Base-by-base conservation (phyloP, 495 filamentous ascomycete species). In the Cudoniella acicularis region DNA sequence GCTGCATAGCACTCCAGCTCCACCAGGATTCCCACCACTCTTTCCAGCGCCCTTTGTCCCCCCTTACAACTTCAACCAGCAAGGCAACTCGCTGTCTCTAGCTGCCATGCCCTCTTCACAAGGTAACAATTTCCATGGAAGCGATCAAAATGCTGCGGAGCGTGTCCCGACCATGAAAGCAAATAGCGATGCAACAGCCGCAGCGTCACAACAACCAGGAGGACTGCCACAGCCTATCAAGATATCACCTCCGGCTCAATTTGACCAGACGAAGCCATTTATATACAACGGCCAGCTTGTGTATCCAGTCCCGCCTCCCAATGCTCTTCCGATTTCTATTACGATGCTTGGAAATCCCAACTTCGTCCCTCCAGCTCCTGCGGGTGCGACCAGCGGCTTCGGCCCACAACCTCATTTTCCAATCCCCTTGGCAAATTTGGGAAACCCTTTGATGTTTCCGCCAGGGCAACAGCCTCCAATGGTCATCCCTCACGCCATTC, bases 271-370 rank as follows among this genome's bases (percentile, higher is more conserved):
- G 43, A 72, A 73, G 56, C 77, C 77, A 0, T 78, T 76, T 57
- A 71, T 72, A 47, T 69, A 70, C 67, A 80, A 81, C 54, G 77
- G 77, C 45, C 75, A 81, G 25, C 54, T 76, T 42, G 65, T 80
- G n/a, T 77, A 74, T 41, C 78, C 78, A 1, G 45, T 74, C n/a
- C 50, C 66, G 1, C 60, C 63, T 27, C 45, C 45, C n/a, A 46
- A 21, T 23, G 26, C 60, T 10, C 6, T 62, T 46, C 54, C 66
- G 17, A 20, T 67, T 25, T 27, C 55, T 2, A 54, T 57, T 2
- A 16, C 40, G 3, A 56, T 68, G 49, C 48, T 65, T 20, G 62
- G 61, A 43, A 61, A 56, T 42, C 55, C 57, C n/a, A 53, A 50
- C 27, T 56, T 64, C 23, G 10, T 56, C n/a, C 40, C 58, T 53